phyloP scores from a whole-genome alignment of 805 yeast species.

The Metschnikowia matae region DNA sequence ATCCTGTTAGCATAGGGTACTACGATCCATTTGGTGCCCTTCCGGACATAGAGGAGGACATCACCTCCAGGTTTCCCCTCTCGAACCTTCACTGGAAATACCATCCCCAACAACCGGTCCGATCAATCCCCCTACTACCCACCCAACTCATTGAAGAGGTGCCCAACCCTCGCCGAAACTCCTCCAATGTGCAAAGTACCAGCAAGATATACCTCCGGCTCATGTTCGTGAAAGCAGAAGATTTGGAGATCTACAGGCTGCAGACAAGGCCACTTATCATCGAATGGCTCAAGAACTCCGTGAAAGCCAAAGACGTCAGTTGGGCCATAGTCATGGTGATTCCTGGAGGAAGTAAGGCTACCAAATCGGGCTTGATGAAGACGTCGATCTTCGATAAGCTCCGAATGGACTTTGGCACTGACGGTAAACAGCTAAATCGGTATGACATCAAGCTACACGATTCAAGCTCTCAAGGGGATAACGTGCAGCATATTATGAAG shows the following conservation, averaged over 20 bases:
- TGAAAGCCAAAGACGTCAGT: constrained; percentile 43
- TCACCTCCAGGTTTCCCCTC: constrained; percentile 49
- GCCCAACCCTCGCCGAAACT: constrained; percentile 28
- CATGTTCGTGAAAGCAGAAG: constrained; percentile 63
- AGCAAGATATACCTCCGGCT: constrained; percentile 54
- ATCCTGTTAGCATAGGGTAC: constrained; percentile 45
- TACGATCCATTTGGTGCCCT: constrained; percentile 72
- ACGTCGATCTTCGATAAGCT: constrained; percentile 52
- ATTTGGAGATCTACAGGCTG: constrained; percentile 68
- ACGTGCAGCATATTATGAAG: constrained; percentile 23
- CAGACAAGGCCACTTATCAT: constrained; percentile 77
- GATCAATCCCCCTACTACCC: constrained; percentile 59
- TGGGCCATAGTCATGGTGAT: constrained; percentile 59
- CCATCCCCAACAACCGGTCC: constrained; percentile 46
- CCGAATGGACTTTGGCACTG: constrained; percentile 45
- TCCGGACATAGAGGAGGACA: constrained; percentile 39
- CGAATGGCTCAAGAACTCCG: constrained; percentile 64
- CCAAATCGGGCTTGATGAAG: constrained; percentile 37
- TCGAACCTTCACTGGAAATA: constrained; percentile 68
- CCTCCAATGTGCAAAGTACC: not conserved
- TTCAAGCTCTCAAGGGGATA: constrained; percentile 12
- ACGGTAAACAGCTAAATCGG: constrained; percentile 37
- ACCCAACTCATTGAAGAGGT: constrained; percentile 56
- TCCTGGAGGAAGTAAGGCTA: constrained; percentile 34
- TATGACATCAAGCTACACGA: constrained; percentile 1